Evolutionary conservation across 208 protist species (phyloP).

Genomic region (Trichomonas vaginalis): DNA sequence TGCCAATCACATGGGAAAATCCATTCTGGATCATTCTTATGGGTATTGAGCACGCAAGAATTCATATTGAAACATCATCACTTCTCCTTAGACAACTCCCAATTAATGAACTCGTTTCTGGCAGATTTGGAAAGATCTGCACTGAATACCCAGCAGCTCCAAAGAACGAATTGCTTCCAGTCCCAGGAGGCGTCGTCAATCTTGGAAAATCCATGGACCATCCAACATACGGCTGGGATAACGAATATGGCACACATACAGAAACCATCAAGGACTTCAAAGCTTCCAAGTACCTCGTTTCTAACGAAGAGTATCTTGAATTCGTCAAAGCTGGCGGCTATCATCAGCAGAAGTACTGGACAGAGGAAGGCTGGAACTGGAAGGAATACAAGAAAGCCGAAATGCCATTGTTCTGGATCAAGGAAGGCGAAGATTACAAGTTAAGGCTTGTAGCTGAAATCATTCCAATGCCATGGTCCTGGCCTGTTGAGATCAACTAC

Average conservation of each 20-base stretch:
- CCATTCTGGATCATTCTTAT: conserved; percentile 59
- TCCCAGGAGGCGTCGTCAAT: conserved; percentile 25
- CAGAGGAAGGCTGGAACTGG: conserved; percentile 81
- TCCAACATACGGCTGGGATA: conserved; percentile 69
- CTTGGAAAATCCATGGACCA: conserved; percentile 31
- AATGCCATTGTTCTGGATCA: conserved; percentile 69
- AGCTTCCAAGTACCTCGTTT: conserved; percentile 70
- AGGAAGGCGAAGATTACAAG: conserved; percentile 51
- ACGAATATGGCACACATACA: conserved; percentile 63
- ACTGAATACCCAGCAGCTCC: background rate
- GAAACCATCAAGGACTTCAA: conserved; percentile 68
- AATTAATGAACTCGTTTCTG: conserved; percentile 51
- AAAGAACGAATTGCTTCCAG: conserved; percentile 30
- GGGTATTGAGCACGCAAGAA: conserved; percentile 79
- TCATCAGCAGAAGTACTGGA: conserved; percentile 63
- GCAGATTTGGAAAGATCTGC: conserved; percentile 43
- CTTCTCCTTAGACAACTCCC: conserved; percentile 77
- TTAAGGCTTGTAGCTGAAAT: conserved; percentile 65
- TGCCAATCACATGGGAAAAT: conserved; percentile 26
- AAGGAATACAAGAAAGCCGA: conserved; percentile 61
- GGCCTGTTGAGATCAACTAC: conserved; percentile 78
- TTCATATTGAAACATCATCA: conserved; percentile 80
- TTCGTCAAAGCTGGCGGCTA: conserved; percentile 73
- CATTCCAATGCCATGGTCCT: conserved; percentile 72
- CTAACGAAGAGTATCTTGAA: conserved; percentile 70